Base-by-base conservation (phyloP, 2,329 filamentous ascomycete species). In the Phialemonium atrogriseum region DNA sequence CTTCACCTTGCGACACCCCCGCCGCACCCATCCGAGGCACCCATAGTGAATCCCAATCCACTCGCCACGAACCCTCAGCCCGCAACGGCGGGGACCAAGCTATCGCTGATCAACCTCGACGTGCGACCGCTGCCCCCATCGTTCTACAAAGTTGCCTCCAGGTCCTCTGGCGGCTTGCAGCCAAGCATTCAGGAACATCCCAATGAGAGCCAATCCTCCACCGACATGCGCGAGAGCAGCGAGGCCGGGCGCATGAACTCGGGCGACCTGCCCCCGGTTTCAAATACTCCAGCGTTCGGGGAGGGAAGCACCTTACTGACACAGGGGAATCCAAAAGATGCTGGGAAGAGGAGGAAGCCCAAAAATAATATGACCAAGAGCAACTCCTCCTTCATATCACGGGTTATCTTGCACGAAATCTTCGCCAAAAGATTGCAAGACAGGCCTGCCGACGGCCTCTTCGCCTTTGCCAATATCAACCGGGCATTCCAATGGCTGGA, bases 351-450 rank as follows among this genome's bases (percentile, higher is more conserved):
- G 53, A 76, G 80, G 50, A 98, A 98, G 56, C 91, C 91, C 3
- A 98, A 96, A 69, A 96, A 89, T 59, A 96, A 93, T 56, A 91
- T 98, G 56, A 80, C 89, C 32, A 98, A 98, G 67, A 96, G 87
- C 62, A 96, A 94, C 57, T 98, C 91, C 8, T 94, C 89, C 1
- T 98, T 95, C 52, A 91, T 98, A 18, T 95, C 89, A n/a, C 70
- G 91, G 33, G 89, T 95, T 19, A 94, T 96, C 42, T 80, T 87
- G 11, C 84, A 94, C 49, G 91, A 98, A 47, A 70, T 70, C 5
- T 58, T 93, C 33, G 70, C 73, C 14, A 94, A 91, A 58, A 79
- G 84, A 42, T 58, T 96, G 40, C 73, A 76, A 29, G 91, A 96
- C 19, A 78, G 85, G 40, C 76, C 79, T 10, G 67, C 68, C 3